Conservation (phyloP, 2,329 filamentous ascomycete species). For the Fusarium duplospermum region DNA sequence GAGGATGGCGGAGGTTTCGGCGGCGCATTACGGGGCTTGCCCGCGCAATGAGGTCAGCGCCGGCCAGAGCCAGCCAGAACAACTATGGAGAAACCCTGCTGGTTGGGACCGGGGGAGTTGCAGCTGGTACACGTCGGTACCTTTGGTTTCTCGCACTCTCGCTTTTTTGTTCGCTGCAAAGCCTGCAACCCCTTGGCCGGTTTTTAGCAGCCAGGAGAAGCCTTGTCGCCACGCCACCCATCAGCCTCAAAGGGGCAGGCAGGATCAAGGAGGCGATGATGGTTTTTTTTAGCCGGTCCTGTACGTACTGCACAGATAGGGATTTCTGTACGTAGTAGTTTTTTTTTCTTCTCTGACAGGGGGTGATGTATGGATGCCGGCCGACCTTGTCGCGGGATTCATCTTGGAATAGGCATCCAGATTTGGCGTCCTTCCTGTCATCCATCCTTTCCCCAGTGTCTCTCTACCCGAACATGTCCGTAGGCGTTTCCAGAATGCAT, state of each 20-base stretch:
- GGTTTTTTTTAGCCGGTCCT: constrained; percentile 29
- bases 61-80: constrained; percentile 20
- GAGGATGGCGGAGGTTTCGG: constrained; percentile 39
- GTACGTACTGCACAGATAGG: neutral
- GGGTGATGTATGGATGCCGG: neutral
- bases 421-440: neutral
- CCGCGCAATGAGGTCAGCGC: constrained; percentile 41
- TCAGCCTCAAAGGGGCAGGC: constrained; percentile 39
- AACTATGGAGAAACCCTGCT: constrained; percentile 43
- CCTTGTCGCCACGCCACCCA: constrained; percentile 20
- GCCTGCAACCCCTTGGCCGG: constrained; percentile 1
- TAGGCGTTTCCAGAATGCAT: constrained; percentile 4
- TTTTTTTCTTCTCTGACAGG: neutral
- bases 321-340: constrained; percentile 8
- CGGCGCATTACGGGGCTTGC: constrained; percentile 36
- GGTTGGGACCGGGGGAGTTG: constrained; percentile 24
- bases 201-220: constrained; percentile 20
- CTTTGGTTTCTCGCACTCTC: constrained; percentile 1
- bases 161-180: neutral
- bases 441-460: neutral
- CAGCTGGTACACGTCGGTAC: constrained; percentile 20
- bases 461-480: constrained; percentile 2
- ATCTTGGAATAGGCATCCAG: neutral
- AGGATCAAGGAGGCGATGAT: constrained; percentile 15
- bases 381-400: neutral